phyloP scores from a whole-genome alignment of 169 alveolate genomes.

The Eimeria brunetti region DNA sequence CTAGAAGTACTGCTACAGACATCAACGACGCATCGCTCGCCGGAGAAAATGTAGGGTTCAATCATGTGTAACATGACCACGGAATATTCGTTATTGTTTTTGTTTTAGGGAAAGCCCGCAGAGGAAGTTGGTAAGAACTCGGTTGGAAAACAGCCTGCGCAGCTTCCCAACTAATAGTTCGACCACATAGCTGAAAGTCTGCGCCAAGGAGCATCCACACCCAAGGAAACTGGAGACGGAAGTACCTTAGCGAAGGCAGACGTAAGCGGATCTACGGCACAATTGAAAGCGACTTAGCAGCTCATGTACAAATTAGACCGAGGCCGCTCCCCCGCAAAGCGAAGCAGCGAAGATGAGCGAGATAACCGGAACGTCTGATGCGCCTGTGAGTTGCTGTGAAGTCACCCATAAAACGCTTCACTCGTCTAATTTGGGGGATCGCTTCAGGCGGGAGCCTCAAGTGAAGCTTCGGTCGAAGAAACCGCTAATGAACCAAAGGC shows the following conservation, averaged over 20 bases:
- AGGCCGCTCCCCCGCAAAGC: slow-evolving; percentile 12
- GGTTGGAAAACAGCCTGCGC: background rate
- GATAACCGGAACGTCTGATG: slow-evolving; percentile 43
- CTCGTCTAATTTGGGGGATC: too few species aligned
- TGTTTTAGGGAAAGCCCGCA: slow-evolving; percentile 25
- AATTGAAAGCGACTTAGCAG: background rate
- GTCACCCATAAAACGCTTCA: too few species aligned
- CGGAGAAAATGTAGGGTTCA: slow-evolving; percentile 14
- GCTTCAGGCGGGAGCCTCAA: slow-evolving; percentile 33
- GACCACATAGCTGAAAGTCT: slow-evolving; percentile 52
- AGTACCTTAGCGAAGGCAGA: slow-evolving; percentile 23
- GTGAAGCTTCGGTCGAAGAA: slow-evolving; percentile 45
- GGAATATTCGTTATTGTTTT: background rate
- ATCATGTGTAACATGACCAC: background rate
- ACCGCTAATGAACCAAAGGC: slow-evolving; percentile 20
- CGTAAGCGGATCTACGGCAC: background rate
- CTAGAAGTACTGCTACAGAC: slow-evolving; percentile 44
- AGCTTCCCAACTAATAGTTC: background rate
- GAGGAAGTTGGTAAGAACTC: slow-evolving; percentile 36
- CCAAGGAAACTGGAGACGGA: slow-evolving; percentile 28
- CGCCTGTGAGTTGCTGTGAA: background rate
- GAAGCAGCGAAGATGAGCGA: slow-evolving; percentile 62
- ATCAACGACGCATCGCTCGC: slow-evolving; percentile 65
- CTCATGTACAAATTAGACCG: background rate
- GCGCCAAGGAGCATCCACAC: slow-evolving; percentile 67